phyloP scores from a whole-genome alignment of 345 rosid genomes.

The Aquilaria malaccensis region DNA sequence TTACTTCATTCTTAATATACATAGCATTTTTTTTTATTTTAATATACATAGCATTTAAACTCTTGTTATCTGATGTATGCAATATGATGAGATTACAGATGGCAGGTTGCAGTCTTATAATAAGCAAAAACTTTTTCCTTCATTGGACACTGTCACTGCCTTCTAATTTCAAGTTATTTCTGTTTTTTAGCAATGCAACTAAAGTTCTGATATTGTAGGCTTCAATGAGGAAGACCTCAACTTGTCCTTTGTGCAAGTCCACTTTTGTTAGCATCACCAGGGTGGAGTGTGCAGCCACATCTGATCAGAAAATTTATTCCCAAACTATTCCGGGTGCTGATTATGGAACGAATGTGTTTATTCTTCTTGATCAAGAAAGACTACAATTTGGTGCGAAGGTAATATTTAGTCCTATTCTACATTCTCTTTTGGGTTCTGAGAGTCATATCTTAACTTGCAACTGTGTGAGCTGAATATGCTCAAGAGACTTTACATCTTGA shows the following conservation, averaged over 20 bases:
- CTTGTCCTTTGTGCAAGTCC: conserved; percentile 89
- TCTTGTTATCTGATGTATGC: no score
- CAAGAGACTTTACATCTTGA: no score
- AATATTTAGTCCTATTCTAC: conserved; percentile 7
- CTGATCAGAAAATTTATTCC: conserved; percentile 90
- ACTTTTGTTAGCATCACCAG: conserved; percentile 57
- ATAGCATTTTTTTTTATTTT: no score
- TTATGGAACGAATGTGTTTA: conserved; percentile 32
- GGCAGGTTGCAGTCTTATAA: no score
- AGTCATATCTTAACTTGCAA: no score
- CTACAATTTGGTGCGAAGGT: conserved; percentile 39
- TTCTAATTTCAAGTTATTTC: neutral
- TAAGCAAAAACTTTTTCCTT: neutral
- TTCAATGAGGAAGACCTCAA: conserved; percentile 46
- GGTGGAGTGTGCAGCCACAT: conserved; percentile 64
- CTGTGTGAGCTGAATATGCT: no score
- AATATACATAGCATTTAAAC: no score
- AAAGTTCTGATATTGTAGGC: conserved; percentile 28
- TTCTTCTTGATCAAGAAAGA: conserved; percentile 38
- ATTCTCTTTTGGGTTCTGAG: neutral
- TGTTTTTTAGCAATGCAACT: neutral
- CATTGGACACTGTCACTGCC: neutral
- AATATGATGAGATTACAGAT: no score
- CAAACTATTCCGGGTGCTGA: conserved; percentile 64
- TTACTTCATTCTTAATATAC: no score